A percentile compares a stretch with the other conserved stretches of the same genome.
phyloP scores from a whole-genome alignment of 192 early-diverging fungal species.

The Lobosporangium transversale region DNA sequence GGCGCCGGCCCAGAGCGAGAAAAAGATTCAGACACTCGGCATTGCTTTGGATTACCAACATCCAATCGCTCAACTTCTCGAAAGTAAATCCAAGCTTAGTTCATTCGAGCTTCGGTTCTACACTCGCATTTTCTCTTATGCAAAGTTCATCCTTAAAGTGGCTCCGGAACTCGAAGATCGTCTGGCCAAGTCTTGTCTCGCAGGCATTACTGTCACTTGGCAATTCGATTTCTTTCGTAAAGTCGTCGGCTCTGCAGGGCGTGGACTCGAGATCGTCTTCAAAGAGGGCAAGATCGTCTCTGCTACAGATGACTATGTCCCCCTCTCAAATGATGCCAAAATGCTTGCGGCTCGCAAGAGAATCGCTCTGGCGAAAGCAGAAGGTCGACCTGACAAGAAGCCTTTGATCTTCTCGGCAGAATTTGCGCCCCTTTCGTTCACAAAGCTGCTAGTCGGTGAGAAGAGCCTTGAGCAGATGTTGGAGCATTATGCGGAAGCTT shows the following conservation, averaged over 20 bases:
- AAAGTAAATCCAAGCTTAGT: not conserved
- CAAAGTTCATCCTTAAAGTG: conserved; percentile 41
- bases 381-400: conserved; percentile 20
- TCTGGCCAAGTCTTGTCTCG: conserved; percentile 20
- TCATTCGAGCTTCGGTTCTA: conserved; percentile 1
- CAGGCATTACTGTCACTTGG: conserved; percentile 16
- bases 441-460: conserved; percentile 22
- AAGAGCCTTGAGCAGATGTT: conserved; percentile 26
- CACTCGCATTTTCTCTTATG: conserved; percentile 38
- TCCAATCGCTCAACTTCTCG: conserved; percentile 18
- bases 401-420: not conserved
- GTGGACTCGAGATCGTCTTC: conserved; percentile 30
- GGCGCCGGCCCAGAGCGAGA: not conserved
- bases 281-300: conserved; percentile 22
- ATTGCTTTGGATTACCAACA: conserved; percentile 9
- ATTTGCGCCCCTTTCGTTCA: conserved; percentile 32
- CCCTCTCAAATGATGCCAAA: conserved; percentile 1
- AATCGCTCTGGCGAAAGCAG: conserved; percentile 14
- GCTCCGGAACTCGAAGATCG: conserved; percentile 25
- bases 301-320: conserved; percentile 18
- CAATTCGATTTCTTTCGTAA: conserved; percentile 31
- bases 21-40: not conserved
- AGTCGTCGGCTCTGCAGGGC: conserved; percentile 10
- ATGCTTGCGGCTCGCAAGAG: conserved; percentile 12
- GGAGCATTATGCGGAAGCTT: conserved; percentile 17